Evolutionary conservation across 495 filamentous ascomycete species (phyloP).

Genomic region (Aspergillus ostianus): DNA sequence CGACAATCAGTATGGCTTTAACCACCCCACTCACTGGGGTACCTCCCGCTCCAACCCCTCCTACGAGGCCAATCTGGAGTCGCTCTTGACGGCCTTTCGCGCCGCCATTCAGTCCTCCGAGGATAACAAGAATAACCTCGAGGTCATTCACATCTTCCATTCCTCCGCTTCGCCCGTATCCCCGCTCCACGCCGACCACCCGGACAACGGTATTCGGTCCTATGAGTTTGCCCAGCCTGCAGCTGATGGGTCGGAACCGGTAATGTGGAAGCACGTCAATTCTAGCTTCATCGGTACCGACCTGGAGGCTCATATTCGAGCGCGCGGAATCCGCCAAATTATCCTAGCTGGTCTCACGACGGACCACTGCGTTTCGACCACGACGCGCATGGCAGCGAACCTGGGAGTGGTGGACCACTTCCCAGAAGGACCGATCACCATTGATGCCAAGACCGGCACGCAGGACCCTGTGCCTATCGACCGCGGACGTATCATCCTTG

Average conservation of each 20-base stretch:
- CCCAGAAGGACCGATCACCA: slow-evolving; percentile 20
- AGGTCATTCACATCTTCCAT: slow-evolving; percentile 50
- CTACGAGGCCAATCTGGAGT: slow-evolving; percentile 43
- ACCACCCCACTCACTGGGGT: slow-evolving; percentile 44
- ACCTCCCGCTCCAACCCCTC: slow-evolving; percentile 42
- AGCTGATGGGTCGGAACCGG: slow-evolving; percentile 38
- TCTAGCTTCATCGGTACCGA: slow-evolving; percentile 48
- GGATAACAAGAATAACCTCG: slow-evolving; percentile 12
- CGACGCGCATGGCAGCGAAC: slow-evolving; percentile 50
- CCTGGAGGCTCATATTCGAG: slow-evolving; percentile 38
- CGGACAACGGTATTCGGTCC: slow-evolving; percentile 31
- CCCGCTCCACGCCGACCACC: slow-evolving; percentile 33
- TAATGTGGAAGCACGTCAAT: slow-evolving; percentile 49
- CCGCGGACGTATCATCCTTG: slow-evolving; percentile 43
- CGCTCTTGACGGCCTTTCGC: slow-evolving; percentile 44
- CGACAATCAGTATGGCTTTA: slow-evolving; percentile 56
- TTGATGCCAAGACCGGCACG: slow-evolving; percentile 13
- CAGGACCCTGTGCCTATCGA: slow-evolving; percentile 18
- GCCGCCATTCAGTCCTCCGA: slow-evolving; percentile 12
- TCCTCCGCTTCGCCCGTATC: slow-evolving; percentile 33
- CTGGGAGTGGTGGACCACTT: slow-evolving; percentile 41
- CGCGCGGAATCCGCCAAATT: slow-evolving; percentile 36
- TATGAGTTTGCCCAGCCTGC: slow-evolving; percentile 38
- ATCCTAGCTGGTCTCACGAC: slow-evolving; percentile 46
- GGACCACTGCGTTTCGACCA: slow-evolving; percentile 53